Base-by-base conservation (phyloP, 192 early-diverging fungal species). In the Coemansia furcata region DNA sequence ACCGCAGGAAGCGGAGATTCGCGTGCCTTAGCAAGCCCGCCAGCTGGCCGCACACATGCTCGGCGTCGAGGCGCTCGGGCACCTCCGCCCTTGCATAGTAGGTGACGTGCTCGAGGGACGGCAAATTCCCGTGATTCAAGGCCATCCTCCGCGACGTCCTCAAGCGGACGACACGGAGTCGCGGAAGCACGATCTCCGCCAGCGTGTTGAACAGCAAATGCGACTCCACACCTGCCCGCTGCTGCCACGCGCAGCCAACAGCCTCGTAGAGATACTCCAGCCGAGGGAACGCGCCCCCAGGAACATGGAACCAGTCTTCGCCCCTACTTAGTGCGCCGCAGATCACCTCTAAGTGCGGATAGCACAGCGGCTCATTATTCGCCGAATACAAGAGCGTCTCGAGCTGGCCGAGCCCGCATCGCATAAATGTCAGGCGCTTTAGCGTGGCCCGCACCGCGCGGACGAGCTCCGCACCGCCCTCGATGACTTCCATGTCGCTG, bases 141-240 rank as follows among this genome's bases (percentile, higher is more conserved):
- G 32, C 2, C 76, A 72, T 78, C 2, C 3, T 4, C 4, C 19
- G 38, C 6, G 76, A 65, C 12, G 59, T 52, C 2, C 54, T 43
- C 40, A 65, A 11, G 23, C 47, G 37, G 15, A 78, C 32, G 11
- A 17, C 30, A 0, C 40, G 55, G 0, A 78, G 42, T 19, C 36
- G 12, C 5, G 69, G 70, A 7, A 78, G 49, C 10, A 4, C n/a
- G 12, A 42, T 62, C 21, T 6, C 38, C 33, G 50, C 17, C 2
- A 78, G 43, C 9, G 44, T 62, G 60, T 68, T 59, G 29, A 67
- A 43, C 6, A 78, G 59, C 42, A 71, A 37, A 12, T 78, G 76
- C 11, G 76, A 63, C 2, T 63, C 61, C 7, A 62, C 52, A 3
- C 69, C 63, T 26, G 32, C 15, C 14, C 44, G 12, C 32, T 66